Percentiles rank a stretch among this genome's conserved stretches.
These are phyloP conservation scores for Ophiostoma piceae DNA, from an alignment of 2,329 filamentous ascomycete genomes.

Conservation along the genomic window DNA sequence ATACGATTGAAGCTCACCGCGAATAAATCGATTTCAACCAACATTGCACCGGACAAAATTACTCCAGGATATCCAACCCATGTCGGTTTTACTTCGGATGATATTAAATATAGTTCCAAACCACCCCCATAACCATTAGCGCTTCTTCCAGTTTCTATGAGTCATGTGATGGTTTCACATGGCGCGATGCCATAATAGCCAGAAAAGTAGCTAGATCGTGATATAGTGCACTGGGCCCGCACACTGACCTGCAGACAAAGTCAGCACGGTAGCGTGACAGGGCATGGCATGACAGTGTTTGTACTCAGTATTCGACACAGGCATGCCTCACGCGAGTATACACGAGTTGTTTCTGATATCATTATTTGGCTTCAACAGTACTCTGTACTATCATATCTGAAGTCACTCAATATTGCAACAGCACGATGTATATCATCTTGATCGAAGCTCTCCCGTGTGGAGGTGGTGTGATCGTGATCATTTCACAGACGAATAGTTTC, in stretches of 20 bases:
- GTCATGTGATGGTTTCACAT: slow-evolving; percentile 11
- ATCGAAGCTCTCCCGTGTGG: not conserved
- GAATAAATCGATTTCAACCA: not conserved
- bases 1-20: not conserved
- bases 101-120: not conserved
- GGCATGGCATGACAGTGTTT: not conserved
- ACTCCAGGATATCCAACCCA: not conserved
- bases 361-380: no score
- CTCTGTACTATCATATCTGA: no score
- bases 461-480: not conserved
- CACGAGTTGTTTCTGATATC: not conserved
- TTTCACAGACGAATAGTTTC: not conserved
- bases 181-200: not conserved
- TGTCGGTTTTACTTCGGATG: not conserved
- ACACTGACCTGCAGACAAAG: not conserved
- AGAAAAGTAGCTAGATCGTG: slow-evolving; percentile 1
- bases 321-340: not conserved
- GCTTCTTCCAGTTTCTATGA: not conserved
- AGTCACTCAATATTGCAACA: no score
- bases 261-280: not conserved
- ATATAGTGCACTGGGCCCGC: not conserved
- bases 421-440: not conserved
- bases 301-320: not conserved
- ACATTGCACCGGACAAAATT: not conserved
- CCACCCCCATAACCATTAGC: not conserved